Conservation (phyloP, 2,329 filamentous ascomycete species). For the Arthroderma sp. region DNA sequence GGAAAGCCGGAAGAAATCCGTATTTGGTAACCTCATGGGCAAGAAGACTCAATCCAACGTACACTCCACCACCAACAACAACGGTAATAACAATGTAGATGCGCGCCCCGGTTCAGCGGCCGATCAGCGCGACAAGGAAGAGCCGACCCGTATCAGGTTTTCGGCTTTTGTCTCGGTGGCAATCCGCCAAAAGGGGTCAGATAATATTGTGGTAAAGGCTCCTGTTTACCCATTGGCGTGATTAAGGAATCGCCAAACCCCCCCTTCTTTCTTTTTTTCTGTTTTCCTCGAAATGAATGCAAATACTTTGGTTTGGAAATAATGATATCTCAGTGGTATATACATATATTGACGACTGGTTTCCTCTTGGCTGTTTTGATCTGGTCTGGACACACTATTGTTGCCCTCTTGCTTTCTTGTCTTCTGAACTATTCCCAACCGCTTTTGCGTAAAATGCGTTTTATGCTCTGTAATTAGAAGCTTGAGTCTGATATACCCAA, state of each 20-base stretch:
- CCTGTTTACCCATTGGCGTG: slow-evolving; percentile 46
- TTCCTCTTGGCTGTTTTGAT: not conserved
- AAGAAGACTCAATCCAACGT: slow-evolving; percentile 16
- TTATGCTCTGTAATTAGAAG: too few species aligned
- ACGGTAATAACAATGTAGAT: slow-evolving; percentile 11
- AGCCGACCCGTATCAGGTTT: slow-evolving; percentile 49
- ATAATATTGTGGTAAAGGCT: slow-evolving; percentile 60
- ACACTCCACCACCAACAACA: slow-evolving; percentile 7
- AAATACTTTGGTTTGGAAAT: too few species aligned
- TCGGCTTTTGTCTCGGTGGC: slow-evolving; percentile 63
- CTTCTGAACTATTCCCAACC: not conserved
- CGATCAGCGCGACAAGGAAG: slow-evolving; percentile 6
- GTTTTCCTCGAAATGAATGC: not conserved
- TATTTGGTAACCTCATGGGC: slow-evolving; percentile 30
- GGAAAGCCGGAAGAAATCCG: slow-evolving; percentile 27
- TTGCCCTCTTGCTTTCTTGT: not conserved
- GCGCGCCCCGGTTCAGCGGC: not conserved
- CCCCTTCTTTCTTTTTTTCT: not conserved
- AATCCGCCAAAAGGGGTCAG: slow-evolving; percentile 49
- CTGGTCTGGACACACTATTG: not conserved
- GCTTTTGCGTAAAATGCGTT: not conserved
- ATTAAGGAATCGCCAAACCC: not conserved
- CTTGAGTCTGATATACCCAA: too few species aligned
- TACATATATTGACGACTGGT: not conserved
- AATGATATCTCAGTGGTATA: not conserved